A percentile compares a stretch with the other conserved stretches of the same genome.
Evolutionary conservation across 73 alveolate species (phyloP).

Genomic region (Stentor coeruleus): DNA sequence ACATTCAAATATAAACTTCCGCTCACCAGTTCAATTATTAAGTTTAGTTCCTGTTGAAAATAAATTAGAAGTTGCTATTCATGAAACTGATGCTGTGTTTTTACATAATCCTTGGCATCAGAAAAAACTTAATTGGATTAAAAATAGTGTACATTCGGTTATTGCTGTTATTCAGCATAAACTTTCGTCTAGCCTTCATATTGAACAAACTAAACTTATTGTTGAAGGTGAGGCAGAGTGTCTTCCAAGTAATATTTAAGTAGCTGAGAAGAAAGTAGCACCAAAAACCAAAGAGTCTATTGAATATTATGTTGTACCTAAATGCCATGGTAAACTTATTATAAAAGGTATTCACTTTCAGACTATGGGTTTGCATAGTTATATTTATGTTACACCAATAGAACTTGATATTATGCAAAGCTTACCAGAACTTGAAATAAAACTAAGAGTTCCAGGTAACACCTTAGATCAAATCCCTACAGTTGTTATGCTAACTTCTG

Average conservation of each 20-base stretch:
- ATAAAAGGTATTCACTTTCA: background rate
- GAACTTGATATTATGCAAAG: conserved; percentile 16
- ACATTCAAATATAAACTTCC: background rate
- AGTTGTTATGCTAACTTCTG: conserved; percentile 25
- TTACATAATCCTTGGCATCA: background rate
- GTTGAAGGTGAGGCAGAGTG: conserved; percentile 28
- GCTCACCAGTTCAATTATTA: background rate
- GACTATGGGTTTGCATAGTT: background rate
- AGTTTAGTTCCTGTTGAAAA: background rate
- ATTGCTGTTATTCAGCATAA: background rate
- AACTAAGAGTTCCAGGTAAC: background rate
- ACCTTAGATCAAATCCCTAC: background rate
- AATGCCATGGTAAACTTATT: background rate
- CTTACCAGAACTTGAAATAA: background rate
- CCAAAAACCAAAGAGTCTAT: background rate
- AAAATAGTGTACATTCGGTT: background rate
- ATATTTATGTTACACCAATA: background rate
- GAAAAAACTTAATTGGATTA: background rate
- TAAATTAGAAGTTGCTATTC: background rate
- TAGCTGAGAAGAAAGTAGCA: background rate
- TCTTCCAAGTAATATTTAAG: conserved; percentile 7
- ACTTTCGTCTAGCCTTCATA: conserved; percentile 7
- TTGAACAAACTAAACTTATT: background rate
- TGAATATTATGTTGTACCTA: conserved; percentile 4
- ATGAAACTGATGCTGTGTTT: background rate